A percentile compares a stretch with the other conserved stretches of the same genome.
phyloP scores from a whole-genome alignment of 1,284 basidiomycete genomes.

The Trametes polyzona region DNA sequence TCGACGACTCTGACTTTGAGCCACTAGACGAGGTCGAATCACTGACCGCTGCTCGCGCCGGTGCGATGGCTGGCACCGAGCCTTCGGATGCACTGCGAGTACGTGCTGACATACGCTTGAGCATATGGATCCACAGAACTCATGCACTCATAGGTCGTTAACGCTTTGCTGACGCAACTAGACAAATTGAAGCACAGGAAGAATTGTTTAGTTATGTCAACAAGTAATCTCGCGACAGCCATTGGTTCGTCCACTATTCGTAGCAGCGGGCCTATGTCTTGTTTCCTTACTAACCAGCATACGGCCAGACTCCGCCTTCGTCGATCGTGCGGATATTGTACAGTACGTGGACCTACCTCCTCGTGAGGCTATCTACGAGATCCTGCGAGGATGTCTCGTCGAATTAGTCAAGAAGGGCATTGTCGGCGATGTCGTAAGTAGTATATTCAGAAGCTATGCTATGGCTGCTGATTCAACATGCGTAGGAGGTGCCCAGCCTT shows the following conservation, averaged over 20 bases:
- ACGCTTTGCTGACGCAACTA: slow-evolving; percentile 95
- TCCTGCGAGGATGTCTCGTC: slow-evolving; percentile 80
- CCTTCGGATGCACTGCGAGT: slow-evolving; percentile 95
- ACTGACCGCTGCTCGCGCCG: slow-evolving; percentile 90
- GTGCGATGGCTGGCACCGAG: slow-evolving; percentile 93
- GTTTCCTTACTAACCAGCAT: too few species aligned
- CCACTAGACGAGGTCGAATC: slow-evolving; percentile 92
- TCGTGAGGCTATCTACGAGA: slow-evolving; percentile 91
- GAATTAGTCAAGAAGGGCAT: slow-evolving; percentile 84
- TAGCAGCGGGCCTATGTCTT: too few species aligned
- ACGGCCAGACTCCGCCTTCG: slow-evolving; percentile 92
- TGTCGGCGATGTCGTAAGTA: slow-evolving; percentile 59
- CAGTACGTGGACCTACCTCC: slow-evolving; percentile 94
- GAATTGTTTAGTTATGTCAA: slow-evolving; percentile 96
- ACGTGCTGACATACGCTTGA: slow-evolving; percentile 26
- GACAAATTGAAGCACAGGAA: slow-evolving; percentile 93
- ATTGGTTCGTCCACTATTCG: slow-evolving; percentile 72
- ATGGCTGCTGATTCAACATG: neutral
- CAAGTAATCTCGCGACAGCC: slow-evolving; percentile 92
- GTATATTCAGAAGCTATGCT: neutral
- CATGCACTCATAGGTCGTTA: slow-evolving; percentile 78
- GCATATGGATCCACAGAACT: neutral
- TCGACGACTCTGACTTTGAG: neutral
- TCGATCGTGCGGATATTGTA: slow-evolving; percentile 96
- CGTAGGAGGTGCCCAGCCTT: slow-evolving; percentile 66